phyloP scores from a whole-genome alignment of 169 alveolate species.

The Cryptosporidium muris region DNA sequence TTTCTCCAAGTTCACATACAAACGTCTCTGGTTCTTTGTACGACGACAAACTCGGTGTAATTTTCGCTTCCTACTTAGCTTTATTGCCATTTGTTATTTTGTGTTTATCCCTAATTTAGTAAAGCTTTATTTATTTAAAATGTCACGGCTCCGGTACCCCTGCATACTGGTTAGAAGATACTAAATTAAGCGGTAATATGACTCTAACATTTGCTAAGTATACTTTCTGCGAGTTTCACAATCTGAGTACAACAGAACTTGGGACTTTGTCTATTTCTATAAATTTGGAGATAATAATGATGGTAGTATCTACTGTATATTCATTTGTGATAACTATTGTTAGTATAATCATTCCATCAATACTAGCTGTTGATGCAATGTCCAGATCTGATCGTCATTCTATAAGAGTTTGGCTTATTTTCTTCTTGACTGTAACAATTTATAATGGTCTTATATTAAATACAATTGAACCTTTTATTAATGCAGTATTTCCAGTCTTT shows the following conservation, averaged over 20 bases:
- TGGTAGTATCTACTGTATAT: too few relatives aligned
- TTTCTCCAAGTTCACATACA: constrained; percentile 57
- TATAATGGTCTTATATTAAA: constrained; percentile 6
- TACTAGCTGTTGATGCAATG: constrained; percentile 24
- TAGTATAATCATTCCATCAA: constrained; percentile 37
- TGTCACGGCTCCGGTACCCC: too few relatives aligned
- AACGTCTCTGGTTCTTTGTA: constrained; percentile 40
- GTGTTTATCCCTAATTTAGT: too few relatives aligned
- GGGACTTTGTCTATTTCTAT: too few relatives aligned
- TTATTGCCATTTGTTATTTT: constrained; percentile 21
- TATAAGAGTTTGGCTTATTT: constrained; percentile 37
- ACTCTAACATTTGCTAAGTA: too few relatives aligned
- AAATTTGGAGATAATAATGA: too few relatives aligned
- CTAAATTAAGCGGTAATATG: too few relatives aligned
- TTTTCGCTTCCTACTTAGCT: constrained; percentile 56
- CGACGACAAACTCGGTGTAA: constrained; percentile 48
- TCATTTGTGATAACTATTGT: background rate
- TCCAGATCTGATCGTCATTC: constrained; percentile 3
- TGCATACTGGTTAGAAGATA: too few relatives aligned
- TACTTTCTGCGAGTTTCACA: too few relatives aligned
- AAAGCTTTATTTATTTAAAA: too few relatives aligned
- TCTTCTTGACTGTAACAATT: constrained; percentile 13
- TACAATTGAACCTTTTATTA: constrained; percentile 17
- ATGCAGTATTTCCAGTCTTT: constrained; percentile 1
- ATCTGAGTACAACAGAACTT: too few relatives aligned